Evolutionary conservation across 129 eudicot species (phyloP), one percentile per base, ranked within the genome.

Genomic region (Apium graveolens): DNA sequence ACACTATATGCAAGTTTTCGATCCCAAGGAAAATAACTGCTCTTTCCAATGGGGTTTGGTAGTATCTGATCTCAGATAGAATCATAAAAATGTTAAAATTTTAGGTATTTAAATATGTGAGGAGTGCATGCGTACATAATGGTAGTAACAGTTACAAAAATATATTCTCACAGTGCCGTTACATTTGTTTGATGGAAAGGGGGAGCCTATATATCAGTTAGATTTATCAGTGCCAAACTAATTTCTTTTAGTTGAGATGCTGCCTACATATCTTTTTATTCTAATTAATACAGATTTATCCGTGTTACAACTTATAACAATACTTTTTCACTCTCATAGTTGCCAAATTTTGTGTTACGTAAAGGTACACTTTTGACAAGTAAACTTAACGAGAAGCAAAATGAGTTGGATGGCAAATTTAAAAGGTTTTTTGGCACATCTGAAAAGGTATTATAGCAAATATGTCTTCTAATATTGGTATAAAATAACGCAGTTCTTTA

Each of bases 351-450:
- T 82, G 84, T 70, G 5, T 65, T 77, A 62, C 49, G 44, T 85
- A 21, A 26, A 96, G 99, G 99, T 84, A 70, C 85, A 26, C 86
- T 87, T 39, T 70, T 96, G 85, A 86, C 87, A 75, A 62, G 82
- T 84, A 88, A 77, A 46, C 87, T 96, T 24, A 76, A 76, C 51
- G 85, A 70, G 77, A 96, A 90, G 90, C 84, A 87, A 85, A 82
- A 76, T 31, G 91, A 86, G 45, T 96, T 92, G 80, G 97, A 92
- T 75, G 86, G 87, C 46, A 90, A 87, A 75, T 92, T 86, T 86
- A 71, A 76, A 72, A 88, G 76, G 37, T 80, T 85, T 79, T 95
- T 95, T 80, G 77, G 81, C 76, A 85, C 85, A 76, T 81, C 89
- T 63, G 87, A 81, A 75, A 88, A 89, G 97, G 99, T 92, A 87